Evolutionary conservation across 2,329 filamentous ascomycete species (phyloP), one percentile per base, ranked within the genome.

Genomic region (Ceratocystis eucalypticola): DNA sequence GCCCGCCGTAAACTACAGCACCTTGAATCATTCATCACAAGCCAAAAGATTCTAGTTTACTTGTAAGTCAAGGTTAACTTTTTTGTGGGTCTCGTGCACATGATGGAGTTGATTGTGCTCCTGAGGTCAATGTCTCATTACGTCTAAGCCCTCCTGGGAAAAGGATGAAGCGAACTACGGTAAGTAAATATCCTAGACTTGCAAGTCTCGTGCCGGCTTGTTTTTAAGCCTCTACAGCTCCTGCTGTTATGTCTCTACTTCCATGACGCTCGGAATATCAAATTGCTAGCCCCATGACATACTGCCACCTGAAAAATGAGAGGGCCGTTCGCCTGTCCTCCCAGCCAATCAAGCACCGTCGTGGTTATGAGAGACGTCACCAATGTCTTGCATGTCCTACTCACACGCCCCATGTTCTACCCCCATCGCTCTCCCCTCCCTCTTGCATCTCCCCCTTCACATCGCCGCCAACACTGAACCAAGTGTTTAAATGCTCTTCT

Each of bases 401-500:
- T 3, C 15, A 53, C 48, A 53, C 48, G 15, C 48, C 48, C 48
- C 20, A 10, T 25, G 28, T 25, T 59, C 12, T 17, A 33, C 55
- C 55, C 53, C 55, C 22, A 8, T n/a, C 55, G 17, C 55, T 25
- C 17, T n/a, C 2, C 5, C 7, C 48, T 22, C 20, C 48, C 48
- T 53, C 5, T 10, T 25, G 22, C 22, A 53, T 12, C 53, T 8
- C 55, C 8, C 55, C 1, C 7, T 8, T n/a, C 28, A 20, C 55
- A 46, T 41, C 4, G 12, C 33, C 62, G 4, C 15, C 8, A 46
- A 46, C 17, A 46, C 25, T 33, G 20, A 20, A 12, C 12, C 7
- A 41, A 41, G 37, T 15, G 37, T 15, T 59, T 41, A 64, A n/a
- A 64, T 63, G 37, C 25, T 20, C 59, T 66, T 78, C 74, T 84